Evolutionary conservation across 176 grass and related monocot species (phyloP).

Genomic region (Eremochloa ophiuroides): DNA sequence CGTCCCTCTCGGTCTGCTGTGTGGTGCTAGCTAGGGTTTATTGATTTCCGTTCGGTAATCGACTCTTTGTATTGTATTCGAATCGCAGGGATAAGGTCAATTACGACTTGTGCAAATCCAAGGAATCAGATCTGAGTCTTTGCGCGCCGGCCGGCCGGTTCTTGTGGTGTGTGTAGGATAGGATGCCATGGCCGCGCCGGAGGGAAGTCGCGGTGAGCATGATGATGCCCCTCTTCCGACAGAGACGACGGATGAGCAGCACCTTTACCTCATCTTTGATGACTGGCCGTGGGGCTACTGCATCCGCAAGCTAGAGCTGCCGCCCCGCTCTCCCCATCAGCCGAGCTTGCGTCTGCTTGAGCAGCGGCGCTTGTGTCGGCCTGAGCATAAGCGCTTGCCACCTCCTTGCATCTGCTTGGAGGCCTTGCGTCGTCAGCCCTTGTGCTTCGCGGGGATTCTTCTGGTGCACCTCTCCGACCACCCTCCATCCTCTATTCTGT

Average conservation of each 20-base stretch:
- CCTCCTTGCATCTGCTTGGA: background rate
- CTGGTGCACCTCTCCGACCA: too few relatives aligned
- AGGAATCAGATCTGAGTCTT: background rate
- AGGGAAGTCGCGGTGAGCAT: background rate
- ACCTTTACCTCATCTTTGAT: constrained; percentile 9
- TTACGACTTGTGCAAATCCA: background rate
- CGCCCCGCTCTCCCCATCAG: background rate
- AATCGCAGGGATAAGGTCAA: background rate
- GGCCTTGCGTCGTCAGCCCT: background rate
- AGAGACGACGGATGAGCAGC: background rate
- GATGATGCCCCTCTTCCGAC: background rate
- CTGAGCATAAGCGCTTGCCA: background rate
- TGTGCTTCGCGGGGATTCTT: too few relatives aligned
- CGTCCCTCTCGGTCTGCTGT: too few relatives aligned
- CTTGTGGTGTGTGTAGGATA: background rate
- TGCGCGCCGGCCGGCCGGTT: background rate
- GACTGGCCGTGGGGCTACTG: constrained; percentile 1
- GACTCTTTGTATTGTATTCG: background rate
- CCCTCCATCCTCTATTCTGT: too few relatives aligned
- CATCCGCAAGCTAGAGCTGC: background rate
- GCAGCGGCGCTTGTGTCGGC: background rate
- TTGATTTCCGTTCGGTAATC: too few relatives aligned
- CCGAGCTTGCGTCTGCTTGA: background rate
- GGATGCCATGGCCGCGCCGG: background rate
- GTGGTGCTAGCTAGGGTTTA: too few relatives aligned